phyloP scores from a whole-genome alignment of 2,329 filamentous ascomycete species.

The Cladosporium oxysporum region DNA sequence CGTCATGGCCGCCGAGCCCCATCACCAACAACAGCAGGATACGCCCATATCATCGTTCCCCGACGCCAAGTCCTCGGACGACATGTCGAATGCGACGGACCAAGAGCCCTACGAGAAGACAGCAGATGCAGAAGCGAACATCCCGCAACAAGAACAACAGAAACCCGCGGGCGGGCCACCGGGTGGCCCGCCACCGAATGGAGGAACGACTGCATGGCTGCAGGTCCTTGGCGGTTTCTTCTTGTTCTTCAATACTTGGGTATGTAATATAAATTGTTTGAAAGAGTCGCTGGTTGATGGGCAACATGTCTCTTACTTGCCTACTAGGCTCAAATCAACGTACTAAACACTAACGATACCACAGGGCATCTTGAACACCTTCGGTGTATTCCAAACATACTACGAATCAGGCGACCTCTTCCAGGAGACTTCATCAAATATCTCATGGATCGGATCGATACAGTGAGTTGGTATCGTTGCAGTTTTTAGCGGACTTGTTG shows the following conservation, averaged over 20 bases:
- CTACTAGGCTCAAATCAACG: not conserved
- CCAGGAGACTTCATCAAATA: slow-evolving; percentile 42
- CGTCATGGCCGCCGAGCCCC: not conserved
- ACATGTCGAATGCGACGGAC: slow-evolving; percentile 6
- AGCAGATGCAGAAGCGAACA: slow-evolving; percentile 15
- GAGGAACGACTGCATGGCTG: slow-evolving; percentile 49
- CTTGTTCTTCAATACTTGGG: slow-evolving; percentile 52
- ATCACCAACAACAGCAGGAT: slow-evolving; percentile 1
- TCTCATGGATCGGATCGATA: slow-evolving; percentile 54
- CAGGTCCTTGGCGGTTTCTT: slow-evolving; percentile 50
- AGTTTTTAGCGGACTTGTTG: not conserved
- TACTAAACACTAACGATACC: not conserved
- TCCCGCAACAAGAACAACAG: slow-evolving; percentile 11
- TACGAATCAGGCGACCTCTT: slow-evolving; percentile 47
- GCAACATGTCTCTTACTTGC: not conserved
- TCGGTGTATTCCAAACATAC: slow-evolving; percentile 51
- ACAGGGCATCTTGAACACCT: slow-evolving; percentile 44
- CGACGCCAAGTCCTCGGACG: slow-evolving; percentile 9
- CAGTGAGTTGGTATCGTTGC: slow-evolving; percentile 32
- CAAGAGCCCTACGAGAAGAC: slow-evolving; percentile 9
- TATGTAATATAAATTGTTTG: slow-evolving; percentile 15
- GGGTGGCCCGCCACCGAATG: slow-evolving; percentile 42
- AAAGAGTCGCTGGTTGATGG: not conserved
- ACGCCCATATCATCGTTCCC: not conserved
- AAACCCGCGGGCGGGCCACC: slow-evolving; percentile 22